Conservation (phyloP, 805 yeast species). For the Osmozyma mogii region DNA sequence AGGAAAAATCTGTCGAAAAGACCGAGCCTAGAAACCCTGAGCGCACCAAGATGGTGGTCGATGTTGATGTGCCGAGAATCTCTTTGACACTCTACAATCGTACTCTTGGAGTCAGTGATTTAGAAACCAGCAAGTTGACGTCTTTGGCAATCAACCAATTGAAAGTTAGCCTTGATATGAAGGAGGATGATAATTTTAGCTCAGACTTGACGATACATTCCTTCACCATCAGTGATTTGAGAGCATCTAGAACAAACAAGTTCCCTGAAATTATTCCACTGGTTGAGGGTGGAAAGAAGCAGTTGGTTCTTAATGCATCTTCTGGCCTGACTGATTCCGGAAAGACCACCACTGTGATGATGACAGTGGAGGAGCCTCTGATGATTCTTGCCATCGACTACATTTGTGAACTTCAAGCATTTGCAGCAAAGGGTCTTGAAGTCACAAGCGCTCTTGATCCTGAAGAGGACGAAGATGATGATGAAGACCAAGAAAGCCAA, state of each 20-base stretch:
- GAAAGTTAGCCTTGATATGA: slow-evolving; percentile 43
- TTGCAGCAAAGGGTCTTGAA: slow-evolving; percentile 44
- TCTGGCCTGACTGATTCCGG: slow-evolving; percentile 33
- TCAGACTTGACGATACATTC: slow-evolving; percentile 63
- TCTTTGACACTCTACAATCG: slow-evolving; percentile 54
- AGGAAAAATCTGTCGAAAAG: background rate
- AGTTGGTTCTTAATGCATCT: slow-evolving; percentile 51
- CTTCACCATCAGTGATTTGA: slow-evolving; percentile 68
- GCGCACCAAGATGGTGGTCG: slow-evolving; percentile 35
- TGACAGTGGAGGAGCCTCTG: slow-evolving; percentile 74
- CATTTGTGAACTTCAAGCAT: slow-evolving; percentile 64
- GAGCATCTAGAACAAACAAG: slow-evolving; percentile 54
- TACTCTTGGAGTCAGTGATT: slow-evolving; percentile 29
- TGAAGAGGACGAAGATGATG: slow-evolving; percentile 11
- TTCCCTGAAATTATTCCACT: slow-evolving; percentile 80
- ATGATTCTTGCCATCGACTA: slow-evolving; percentile 82
- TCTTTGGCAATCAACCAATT: slow-evolving; percentile 48
- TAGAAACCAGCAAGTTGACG: slow-evolving; percentile 29
- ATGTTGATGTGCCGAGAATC: slow-evolving; percentile 54
- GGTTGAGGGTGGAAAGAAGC: slow-evolving; percentile 52
- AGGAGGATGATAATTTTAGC: slow-evolving; percentile 45
- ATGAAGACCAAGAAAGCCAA: too few relatives aligned
- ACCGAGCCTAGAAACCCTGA: slow-evolving; percentile 11
- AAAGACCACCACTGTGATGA: slow-evolving; percentile 39
- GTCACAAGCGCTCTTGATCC: slow-evolving; percentile 7